These are phyloP conservation scores for Cyberlindnera euphorbiae DNA, from an alignment of 805 yeast genomes.

Conservation along the genomic window DNA sequence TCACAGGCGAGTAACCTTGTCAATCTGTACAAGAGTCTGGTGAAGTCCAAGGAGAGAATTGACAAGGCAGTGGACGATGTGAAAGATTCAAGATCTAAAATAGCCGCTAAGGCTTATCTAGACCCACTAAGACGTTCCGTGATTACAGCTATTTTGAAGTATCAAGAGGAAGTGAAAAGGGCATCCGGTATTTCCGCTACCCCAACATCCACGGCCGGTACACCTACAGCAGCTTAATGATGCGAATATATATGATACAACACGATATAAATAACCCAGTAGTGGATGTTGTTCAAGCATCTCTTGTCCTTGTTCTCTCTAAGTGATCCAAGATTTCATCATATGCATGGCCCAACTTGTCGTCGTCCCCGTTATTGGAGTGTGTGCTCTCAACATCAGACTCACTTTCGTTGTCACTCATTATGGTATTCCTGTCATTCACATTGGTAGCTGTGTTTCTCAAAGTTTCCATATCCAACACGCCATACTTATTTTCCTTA, in stretches of 20 bases:
- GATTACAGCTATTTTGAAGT: constrained; percentile 40
- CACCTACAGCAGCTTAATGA: too few species aligned
- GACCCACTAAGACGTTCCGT: constrained; percentile 42
- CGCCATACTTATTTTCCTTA: not conserved
- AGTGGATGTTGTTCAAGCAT: too few species aligned
- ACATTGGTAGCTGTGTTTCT: constrained; percentile 16
- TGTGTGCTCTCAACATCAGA: constrained; percentile 10
- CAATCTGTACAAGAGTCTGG: constrained; percentile 43
- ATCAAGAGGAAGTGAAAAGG: constrained; percentile 29
- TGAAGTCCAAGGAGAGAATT: constrained; percentile 43
- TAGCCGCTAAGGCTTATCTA: constrained; percentile 31
- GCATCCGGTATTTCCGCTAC: not conserved
- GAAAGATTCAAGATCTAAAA: constrained; percentile 26
- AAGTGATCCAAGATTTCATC: constrained; percentile 38
- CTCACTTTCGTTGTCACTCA: constrained; percentile 5
- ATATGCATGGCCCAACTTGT: constrained; percentile 29
- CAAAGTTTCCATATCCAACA: constrained; percentile 18
- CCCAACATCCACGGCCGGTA: too few species aligned
- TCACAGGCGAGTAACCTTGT: constrained; percentile 39
- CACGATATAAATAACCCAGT: too few species aligned
- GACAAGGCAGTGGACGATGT: constrained; percentile 31
- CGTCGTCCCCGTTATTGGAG: constrained; percentile 5
- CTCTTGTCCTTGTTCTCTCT: constrained; percentile 29
- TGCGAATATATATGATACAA: too few species aligned
- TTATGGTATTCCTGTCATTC: constrained; percentile 6